phyloP scores from a whole-genome alignment of 2,329 filamentous ascomycete genomes.

The Colletotrichum musicola region DNA sequence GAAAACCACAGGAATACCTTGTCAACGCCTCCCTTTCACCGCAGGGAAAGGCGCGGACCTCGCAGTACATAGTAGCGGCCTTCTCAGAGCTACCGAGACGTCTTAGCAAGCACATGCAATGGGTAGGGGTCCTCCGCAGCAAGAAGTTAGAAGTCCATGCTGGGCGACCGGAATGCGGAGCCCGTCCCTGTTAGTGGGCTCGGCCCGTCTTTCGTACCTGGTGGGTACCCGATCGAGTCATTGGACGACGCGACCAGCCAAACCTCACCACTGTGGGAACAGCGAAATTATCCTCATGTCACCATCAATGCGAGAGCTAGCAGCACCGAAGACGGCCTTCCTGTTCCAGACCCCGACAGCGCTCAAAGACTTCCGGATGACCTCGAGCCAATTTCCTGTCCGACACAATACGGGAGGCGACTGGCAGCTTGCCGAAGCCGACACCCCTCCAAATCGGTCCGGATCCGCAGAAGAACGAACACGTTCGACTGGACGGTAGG shows the following conservation, averaged over 20 bases:
- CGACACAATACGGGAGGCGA: background rate
- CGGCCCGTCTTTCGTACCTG: slow-evolving; percentile 29
- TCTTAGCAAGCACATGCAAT: slow-evolving; percentile 29
- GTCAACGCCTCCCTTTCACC: slow-evolving; percentile 2
- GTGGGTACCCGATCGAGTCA: slow-evolving; percentile 20
- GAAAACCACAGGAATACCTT: background rate
- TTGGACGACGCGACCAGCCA: slow-evolving; percentile 24
- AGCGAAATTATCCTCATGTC: slow-evolving; percentile 37
- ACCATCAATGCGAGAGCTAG: slow-evolving; percentile 29
- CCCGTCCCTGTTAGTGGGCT: slow-evolving; percentile 24
- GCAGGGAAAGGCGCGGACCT: slow-evolving; percentile 14
- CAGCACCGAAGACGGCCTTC: slow-evolving; percentile 19
- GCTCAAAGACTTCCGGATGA: background rate
- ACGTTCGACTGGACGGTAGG: slow-evolving; percentile 13
- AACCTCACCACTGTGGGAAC: slow-evolving; percentile 31
- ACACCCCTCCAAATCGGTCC: background rate
- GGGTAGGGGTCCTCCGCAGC: slow-evolving; percentile 25
- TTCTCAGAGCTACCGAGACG: slow-evolving; percentile 9
- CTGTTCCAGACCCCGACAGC: background rate
- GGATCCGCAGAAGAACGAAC: background rate
- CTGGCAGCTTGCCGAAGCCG: slow-evolving; percentile 1
- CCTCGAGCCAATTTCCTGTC: background rate
- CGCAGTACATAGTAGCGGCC: slow-evolving; percentile 11
- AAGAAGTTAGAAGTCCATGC: slow-evolving; percentile 17
- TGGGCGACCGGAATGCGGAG: slow-evolving; percentile 25